Base-by-base conservation (phyloP, 2,329 filamentous ascomycete genomes). In the Cercospora canescens region DNA sequence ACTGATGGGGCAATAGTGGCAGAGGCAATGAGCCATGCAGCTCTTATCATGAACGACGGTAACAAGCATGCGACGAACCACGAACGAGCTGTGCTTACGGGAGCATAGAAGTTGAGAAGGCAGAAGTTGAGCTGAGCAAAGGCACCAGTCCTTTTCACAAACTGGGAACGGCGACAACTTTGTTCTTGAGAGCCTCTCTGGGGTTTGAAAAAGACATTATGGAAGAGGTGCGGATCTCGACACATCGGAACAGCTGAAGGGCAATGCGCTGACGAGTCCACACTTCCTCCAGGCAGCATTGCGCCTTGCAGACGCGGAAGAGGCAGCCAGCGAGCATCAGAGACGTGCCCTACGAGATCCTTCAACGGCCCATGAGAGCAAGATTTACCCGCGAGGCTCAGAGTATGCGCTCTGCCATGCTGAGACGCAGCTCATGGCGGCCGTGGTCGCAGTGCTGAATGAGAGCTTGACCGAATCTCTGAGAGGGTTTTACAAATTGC, bases 191-290 rank as follows among this genome's bases (percentile, higher is more conserved):
- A 72, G 93, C 94, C 18, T 90, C 95, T 2, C 82, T 98, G 1
- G 94, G 94, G 1, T 95, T 97, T 73, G 95, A 98, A 79, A 94
- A 96, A 78, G 89, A 95, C 3, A 85, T 96, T 70, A 95, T 98
- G 90, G 88, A 88, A 64, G 89, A 96, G 86, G 60, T 50, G 34
- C 14, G 45, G 37, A 5, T 24, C 3, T 4, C 8, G 37, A 4
- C 28, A 11, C 14, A 24, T 6, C 2, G 30, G 12, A 21, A 54
- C 41, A 12, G 16, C 8, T 32, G 16, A 18, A 52, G 30, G 26
- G 9, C 30, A 55, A 18, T 32, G 45, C 52, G 32, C 52, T 56
- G 32, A 32, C n/a, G 52, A 12, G 52, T 34, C 16, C 30, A 30
- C 6, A 7, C 21, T 16, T 21, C 8, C 35, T 32, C 7, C 14